Evolutionary conservation across 2,329 filamentous ascomycete genomes (phyloP).

Genomic region (Thelonectria olida): DNA sequence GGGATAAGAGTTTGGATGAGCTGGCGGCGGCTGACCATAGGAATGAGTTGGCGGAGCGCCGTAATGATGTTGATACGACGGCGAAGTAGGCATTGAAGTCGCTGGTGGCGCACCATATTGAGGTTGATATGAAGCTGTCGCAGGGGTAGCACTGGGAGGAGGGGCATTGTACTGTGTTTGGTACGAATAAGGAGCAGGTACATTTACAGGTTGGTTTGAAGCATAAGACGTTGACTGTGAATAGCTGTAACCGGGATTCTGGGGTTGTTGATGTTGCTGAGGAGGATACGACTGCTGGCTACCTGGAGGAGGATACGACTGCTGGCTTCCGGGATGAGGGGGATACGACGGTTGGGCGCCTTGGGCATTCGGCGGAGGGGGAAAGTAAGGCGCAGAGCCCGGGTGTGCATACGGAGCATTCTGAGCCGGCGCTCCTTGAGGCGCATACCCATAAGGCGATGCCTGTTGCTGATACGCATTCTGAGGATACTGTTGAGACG

Average conservation of each 20-base stretch:
- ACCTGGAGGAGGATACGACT: slow-evolving; percentile 6
- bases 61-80: slow-evolving; percentile 12
- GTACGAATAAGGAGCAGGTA: slow-evolving; percentile 2
- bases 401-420: neutral
- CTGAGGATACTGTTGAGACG: neutral
- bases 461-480: slow-evolving; percentile 10
- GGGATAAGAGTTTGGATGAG: neutral
- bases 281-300: too few relatives aligned
- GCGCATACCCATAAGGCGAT: slow-evolving; percentile 19
- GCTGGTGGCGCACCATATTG: neutral
- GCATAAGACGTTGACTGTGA: slow-evolving; percentile 8
- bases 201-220: neutral
- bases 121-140: slow-evolving; percentile 10
- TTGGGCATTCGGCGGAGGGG: slow-evolving; percentile 10
- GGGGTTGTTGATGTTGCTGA: slow-evolving; percentile 12
- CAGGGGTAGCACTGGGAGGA: neutral
- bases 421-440: slow-evolving; percentile 6
- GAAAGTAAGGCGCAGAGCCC: slow-evolving; percentile 18
- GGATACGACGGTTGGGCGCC: slow-evolving; percentile 10
- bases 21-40: neutral
- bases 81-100: neutral
- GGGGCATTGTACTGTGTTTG: slow-evolving; percentile 8
- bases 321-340: neutral
- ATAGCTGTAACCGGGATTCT: slow-evolving; percentile 10
- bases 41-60: neutral